phyloP scores from a whole-genome alignment of 2,329 filamentous ascomycete species.

The Phialemonium atrogriseum region DNA sequence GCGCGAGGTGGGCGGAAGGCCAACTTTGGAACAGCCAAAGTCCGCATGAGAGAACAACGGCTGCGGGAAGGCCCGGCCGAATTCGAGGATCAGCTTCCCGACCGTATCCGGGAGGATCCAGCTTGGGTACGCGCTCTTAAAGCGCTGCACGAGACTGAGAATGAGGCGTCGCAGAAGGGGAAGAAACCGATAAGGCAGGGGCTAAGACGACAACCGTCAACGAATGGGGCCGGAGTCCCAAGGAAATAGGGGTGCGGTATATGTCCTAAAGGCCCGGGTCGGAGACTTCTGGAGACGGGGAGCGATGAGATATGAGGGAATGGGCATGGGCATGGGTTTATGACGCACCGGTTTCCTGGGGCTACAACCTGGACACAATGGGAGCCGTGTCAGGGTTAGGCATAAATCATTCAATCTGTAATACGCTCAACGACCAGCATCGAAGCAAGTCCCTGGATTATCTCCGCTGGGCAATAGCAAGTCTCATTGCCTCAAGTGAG shows the following conservation, averaged over 20 bases:
- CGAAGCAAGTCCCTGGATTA: too few relatives aligned
- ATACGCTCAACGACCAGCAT: too few relatives aligned
- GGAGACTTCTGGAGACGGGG: background rate
- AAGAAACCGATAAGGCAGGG: constrained; percentile 1
- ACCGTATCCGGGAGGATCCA: constrained; percentile 33
- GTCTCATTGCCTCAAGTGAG: too few relatives aligned
- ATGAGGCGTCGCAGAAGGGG: background rate
- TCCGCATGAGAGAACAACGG: constrained; percentile 26
- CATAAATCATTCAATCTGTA: too few relatives aligned
- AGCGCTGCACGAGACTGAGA: constrained; percentile 6
- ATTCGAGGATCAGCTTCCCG: constrained; percentile 28
- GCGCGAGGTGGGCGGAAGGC: constrained; percentile 39
- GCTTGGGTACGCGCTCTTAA: constrained; percentile 35
- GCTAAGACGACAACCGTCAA: background rate
- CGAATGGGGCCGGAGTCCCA: background rate
- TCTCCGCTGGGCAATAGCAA: too few relatives aligned
- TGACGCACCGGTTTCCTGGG: too few relatives aligned
- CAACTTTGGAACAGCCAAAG: constrained; percentile 37
- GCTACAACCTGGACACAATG: too few relatives aligned
- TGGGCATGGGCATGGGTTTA: too few relatives aligned
- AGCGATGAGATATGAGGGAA: too few relatives aligned
- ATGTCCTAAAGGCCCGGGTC: background rate
- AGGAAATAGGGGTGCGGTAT: background rate
- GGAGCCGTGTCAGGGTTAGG: too few relatives aligned
- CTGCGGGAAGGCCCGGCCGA: constrained; percentile 11